phyloP scores from a whole-genome alignment of 768 basidiomycete species.

The Suillus fuscotomentosus region DNA sequence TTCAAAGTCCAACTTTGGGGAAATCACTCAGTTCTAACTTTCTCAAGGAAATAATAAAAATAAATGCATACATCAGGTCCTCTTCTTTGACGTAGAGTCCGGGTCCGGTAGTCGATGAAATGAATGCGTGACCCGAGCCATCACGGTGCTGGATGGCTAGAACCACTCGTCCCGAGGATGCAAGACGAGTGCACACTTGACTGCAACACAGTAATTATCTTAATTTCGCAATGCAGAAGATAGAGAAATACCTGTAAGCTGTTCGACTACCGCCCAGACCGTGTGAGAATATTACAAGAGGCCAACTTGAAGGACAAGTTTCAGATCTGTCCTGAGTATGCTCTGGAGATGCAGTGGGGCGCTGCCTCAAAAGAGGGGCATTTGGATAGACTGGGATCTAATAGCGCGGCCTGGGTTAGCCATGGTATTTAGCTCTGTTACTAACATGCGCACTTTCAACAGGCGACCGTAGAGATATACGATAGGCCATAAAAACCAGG shows the following conservation, averaged over 20 bases:
- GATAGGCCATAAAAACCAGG: slow-evolving; percentile 39
- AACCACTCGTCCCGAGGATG: slow-evolving; percentile 78
- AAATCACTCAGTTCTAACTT: not conserved
- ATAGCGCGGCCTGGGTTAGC: not conserved
- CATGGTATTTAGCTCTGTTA: not conserved
- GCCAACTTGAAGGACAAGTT: slow-evolving; percentile 45
- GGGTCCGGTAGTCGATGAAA: slow-evolving; percentile 31
- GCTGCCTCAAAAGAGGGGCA: slow-evolving; percentile 48
- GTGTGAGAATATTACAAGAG: slow-evolving; percentile 82
- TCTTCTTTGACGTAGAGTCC: slow-evolving; percentile 55
- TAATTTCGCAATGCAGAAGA: not conserved
- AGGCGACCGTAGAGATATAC: slow-evolving; percentile 50
- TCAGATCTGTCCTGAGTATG: slow-evolving; percentile 5
- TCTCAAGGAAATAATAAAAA: slow-evolving; percentile 4
- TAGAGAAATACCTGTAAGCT: slow-evolving; percentile 53
- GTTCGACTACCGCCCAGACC: slow-evolving; percentile 75
- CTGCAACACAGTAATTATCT: slow-evolving; percentile 29
- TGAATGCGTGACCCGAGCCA: slow-evolving; percentile 62
- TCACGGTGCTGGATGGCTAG: slow-evolving; percentile 84
- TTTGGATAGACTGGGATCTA: slow-evolving; percentile 60
- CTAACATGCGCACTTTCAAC: slow-evolving; percentile 40
- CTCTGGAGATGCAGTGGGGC: slow-evolving; percentile 15
- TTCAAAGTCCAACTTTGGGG: slow-evolving; percentile 23
- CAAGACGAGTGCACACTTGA: slow-evolving; percentile 70
- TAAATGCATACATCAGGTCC: slow-evolving; percentile 49